Evolutionary conservation across 306 rosid genomes (phyloP).

Genomic region (Delonix regia): DNA sequence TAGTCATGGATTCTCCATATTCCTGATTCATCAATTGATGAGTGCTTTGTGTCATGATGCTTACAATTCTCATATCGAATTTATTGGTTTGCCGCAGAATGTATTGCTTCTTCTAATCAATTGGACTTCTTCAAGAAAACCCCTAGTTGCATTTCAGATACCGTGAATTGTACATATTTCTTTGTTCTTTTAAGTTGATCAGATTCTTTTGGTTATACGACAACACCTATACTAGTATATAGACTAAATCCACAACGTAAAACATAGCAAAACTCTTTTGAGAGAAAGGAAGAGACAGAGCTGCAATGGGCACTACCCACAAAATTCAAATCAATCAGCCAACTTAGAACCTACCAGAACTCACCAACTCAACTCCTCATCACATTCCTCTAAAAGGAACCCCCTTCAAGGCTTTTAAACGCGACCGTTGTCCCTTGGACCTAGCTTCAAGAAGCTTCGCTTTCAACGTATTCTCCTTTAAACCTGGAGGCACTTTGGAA

Average conservation of each 20-base stretch:
- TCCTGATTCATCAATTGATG: neutral
- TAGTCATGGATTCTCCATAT: no score
- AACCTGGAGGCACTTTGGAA: constrained; percentile 56
- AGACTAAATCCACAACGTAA: constrained; percentile 41
- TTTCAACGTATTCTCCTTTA: constrained; percentile 76
- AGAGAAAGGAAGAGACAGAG: constrained; percentile 8
- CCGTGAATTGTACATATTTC: constrained; percentile 33
- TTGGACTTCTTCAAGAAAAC: neutral
- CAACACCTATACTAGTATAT: constrained; percentile 48
- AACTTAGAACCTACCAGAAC: neutral
- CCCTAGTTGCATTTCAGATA: neutral
- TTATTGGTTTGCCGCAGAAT: neutral
- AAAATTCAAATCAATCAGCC: constrained; percentile 29
- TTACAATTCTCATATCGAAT: neutral
- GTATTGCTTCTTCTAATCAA: neutral
- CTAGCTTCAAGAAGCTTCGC: constrained; percentile 98
- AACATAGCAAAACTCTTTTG: constrained; percentile 35
- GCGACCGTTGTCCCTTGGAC: constrained; percentile 74
- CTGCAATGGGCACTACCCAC: constrained; percentile 33
- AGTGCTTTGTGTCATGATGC: neutral
- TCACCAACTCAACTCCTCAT: constrained; percentile 6
- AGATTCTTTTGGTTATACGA: constrained; percentile 34
- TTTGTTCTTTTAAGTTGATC: constrained; percentile 24
- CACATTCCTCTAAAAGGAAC: constrained; percentile 41
- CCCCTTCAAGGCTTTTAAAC: constrained; percentile 68